Evolutionary conservation across 306 rosid species (phyloP), one percentile per base, ranked within the genome.

Genomic region (Quercus ilex): DNA sequence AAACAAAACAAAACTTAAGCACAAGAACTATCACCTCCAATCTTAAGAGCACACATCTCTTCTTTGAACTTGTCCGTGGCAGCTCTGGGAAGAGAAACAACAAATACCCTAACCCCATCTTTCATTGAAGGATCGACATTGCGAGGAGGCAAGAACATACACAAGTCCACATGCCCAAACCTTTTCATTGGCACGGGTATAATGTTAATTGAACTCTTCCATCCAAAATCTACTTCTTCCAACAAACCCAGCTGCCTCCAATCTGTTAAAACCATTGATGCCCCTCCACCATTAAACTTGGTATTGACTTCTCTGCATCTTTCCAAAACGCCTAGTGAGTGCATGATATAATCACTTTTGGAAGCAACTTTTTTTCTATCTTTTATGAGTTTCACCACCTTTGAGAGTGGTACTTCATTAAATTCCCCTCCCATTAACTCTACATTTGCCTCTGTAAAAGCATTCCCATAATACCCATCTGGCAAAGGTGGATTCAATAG

Each of bases 391-490:
- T 89, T 83, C 77, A 81, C 86, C 20, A 82, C 38, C 70, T 85
- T 84, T 3, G 75, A 71, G 23, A 89, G 82, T 58, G 90, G 90
- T 5, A 6, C 75, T 52, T 85, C 90, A 23, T 78, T 53, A n/a
- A 87, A 85, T 6, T 89, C 92, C 74, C 73, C 81, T 67, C 86
- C 89, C 18, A 70, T 70, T 23, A 85, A 33, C 74, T 80, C 86
- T 14, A 81, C 82, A 55, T 35, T 1, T 30, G 89, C 18, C 46
- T 71, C 64, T 12, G 79, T 81, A 79, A 89, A 79, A 19, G 92
- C 92, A 72, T 89, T 89, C 23, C 92, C 92, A 77, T 89, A 89
- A 74, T 89, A 89, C 79, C 90, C 90, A 15, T 81, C 81, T 25
- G 88, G 82, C 82, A 89, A 77, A 38, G 92, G 89, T 58, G 90